Base-by-base conservation (phyloP, 2,329 filamentous ascomycete genomes). In the Fusarium fracticaudum region DNA sequence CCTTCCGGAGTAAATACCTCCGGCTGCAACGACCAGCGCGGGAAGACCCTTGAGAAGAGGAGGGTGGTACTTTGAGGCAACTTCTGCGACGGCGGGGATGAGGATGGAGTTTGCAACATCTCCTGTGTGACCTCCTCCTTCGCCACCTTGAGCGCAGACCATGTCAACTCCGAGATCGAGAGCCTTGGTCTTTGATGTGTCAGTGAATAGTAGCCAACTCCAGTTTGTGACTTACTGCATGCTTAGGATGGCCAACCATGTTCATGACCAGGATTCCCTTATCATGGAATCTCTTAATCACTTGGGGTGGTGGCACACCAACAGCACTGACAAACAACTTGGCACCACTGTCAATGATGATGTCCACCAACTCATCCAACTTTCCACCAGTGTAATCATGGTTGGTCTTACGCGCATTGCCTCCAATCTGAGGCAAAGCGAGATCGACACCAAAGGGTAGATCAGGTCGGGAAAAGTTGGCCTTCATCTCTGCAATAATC, bases 341-440 rank as follows among this genome's bases (percentile, higher is more conserved):
- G 13, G 96, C 94, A n/a, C 94, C 93, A 75, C 93, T 93, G 77
- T 92, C 90, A 76, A 98, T 94, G 7, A 92, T 94, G 48, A 98
- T 94, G 77, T 94, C 92, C 74, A 98, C 93, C 40, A 98, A 87
- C 82, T 97, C 92, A 81, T 97, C 93, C 22, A 98, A 89, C 82
- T 94, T 93, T 47, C 96, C 96, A 75, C 93, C 89, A 2, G 96
- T 98, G 86, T 98, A 98, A 83, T 98, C 96, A 84, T 98, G 94
- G 84, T 98, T 98, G 8, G 96, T 98, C 82, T 93, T 93, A 74
- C 96, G 91, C 12, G 96, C 96, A 40, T 85, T 87, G 45, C 93
- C 94, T 64, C 96, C 96, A 63, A 98, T 87, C 84, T 98, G 95
- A 2, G 96, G 95, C 18, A 98, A 89, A 1, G 95, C 95, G 4